phyloP scores from a whole-genome alignment of 495 filamentous ascomycete genomes.

The Polyplosphaeria fusca region DNA sequence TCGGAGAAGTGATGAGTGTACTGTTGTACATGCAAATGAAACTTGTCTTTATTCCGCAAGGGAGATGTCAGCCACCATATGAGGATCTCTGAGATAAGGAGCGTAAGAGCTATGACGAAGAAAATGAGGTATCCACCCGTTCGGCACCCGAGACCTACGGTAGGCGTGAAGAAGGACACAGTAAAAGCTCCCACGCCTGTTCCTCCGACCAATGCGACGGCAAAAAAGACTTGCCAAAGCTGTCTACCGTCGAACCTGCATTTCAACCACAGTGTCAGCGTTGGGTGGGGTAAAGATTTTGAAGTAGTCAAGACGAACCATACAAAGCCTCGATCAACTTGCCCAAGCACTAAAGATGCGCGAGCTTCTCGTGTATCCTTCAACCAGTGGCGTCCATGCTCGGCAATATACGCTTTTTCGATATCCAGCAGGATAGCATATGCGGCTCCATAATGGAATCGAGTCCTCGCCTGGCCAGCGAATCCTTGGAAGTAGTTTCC shows the following conservation, averaged over 20 bases:
- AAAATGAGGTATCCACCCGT: constrained; percentile 4
- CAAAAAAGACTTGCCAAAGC: not conserved
- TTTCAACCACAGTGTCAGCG: too few relatives aligned
- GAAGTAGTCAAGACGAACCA: too few relatives aligned
- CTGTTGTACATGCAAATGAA: not conserved
- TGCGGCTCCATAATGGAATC: constrained; percentile 40
- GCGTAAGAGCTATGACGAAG: not conserved
- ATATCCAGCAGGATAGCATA: constrained; percentile 47
- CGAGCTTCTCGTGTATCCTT: constrained; percentile 38
- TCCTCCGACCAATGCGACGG: not conserved
- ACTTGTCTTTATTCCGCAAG: not conserved
- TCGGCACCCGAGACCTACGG: constrained; percentile 1
- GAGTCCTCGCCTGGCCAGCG: not conserved
- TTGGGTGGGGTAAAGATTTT: too few relatives aligned
- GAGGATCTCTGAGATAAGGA: not conserved
- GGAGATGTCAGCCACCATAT: constrained; percentile 4
- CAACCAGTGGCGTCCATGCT: constrained; percentile 43
- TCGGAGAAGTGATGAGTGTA: not conserved
- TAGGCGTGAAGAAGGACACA: not conserved
- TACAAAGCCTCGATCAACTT: constrained; percentile 18
- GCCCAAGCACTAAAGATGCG: constrained; percentile 39
- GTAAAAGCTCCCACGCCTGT: not conserved
- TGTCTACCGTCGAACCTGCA: constrained; percentile 1
- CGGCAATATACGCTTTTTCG: constrained; percentile 43
- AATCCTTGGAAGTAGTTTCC: constrained; percentile 9